A percentile compares a stretch with the other conserved stretches of the same genome.
Evolutionary conservation across 2,329 filamentous ascomycete genomes (phyloP).

Genomic region (Fusarium pseudograminearum): DNA sequence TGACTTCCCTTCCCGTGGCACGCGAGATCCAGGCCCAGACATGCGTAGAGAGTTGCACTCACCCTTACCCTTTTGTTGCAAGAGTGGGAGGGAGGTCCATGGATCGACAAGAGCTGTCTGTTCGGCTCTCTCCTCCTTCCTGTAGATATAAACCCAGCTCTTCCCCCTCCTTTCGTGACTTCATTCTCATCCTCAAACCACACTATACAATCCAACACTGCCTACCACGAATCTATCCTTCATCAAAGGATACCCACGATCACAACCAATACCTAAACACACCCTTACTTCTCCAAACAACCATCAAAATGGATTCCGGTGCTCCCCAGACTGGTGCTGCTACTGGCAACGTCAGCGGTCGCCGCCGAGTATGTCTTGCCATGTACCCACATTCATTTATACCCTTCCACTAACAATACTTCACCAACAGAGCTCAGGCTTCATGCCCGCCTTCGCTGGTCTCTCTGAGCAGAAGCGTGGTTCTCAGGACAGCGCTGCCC

Average conservation of each 20-base stretch:
- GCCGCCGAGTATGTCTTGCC: constrained; percentile 47
- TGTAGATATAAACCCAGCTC: constrained; percentile 29
- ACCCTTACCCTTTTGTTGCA: constrained; percentile 21
- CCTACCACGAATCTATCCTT: constrained; percentile 6
- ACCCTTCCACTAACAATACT: constrained; percentile 1
- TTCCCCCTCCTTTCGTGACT: not conserved
- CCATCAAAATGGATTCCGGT: constrained; percentile 49
- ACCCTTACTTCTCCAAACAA: not conserved
- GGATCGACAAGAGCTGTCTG: constrained; percentile 36
- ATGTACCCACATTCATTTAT: not conserved
- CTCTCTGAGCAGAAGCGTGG: constrained; percentile 65
- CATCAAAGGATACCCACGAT: constrained; percentile 1
- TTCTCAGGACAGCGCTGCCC: constrained; percentile 58
- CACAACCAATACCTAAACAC: not conserved
- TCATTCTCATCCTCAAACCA: not conserved
- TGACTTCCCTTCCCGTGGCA: constrained; percentile 29
- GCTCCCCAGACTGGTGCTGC: constrained; percentile 39
- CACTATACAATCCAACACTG: not conserved
- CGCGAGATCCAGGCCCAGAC: constrained; percentile 35
- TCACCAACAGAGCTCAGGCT: constrained; percentile 57
- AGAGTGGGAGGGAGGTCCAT: not conserved
- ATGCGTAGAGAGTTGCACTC: constrained; percentile 22
- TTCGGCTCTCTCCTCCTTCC: constrained; percentile 11
- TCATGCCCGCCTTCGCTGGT: constrained; percentile 62
- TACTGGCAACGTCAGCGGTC: constrained; percentile 38